Percentiles rank a stretch among this genome's conserved stretches.
These are phyloP conservation scores for Cladosporium sphaerospermum DNA, from an alignment of 2,329 filamentous ascomycete genomes.

Conservation along the genomic window DNA sequence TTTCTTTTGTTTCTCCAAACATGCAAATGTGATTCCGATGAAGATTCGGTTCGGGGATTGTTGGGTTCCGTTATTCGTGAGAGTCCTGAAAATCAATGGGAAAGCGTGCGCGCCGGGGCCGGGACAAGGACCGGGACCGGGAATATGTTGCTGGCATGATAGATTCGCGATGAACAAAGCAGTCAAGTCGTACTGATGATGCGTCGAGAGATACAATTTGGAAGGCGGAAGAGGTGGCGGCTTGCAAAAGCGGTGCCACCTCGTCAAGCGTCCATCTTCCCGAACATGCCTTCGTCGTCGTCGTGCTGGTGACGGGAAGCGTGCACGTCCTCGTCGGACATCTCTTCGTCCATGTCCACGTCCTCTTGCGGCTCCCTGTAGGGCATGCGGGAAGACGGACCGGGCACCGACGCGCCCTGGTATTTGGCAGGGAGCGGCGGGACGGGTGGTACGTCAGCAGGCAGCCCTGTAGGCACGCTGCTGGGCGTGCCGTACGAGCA, in stretches of 20 bases:
- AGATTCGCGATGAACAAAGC: not conserved
- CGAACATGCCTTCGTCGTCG: conserved; percentile 93
- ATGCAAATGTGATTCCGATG: not conserved
- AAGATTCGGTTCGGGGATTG: not conserved
- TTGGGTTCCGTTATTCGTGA: conserved; percentile 7
- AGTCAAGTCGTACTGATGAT: not conserved
- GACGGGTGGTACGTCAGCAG: conserved; percentile 74
- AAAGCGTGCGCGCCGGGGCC: no score
- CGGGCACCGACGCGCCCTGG: conserved; percentile 40
- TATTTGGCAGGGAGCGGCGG: conserved; percentile 80
- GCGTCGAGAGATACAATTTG: not conserved
- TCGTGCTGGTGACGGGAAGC: conserved; percentile 66
- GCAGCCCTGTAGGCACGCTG: conserved; percentile 56
- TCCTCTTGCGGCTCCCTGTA: conserved; percentile 13
- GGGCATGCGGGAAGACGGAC: conserved; percentile 16
- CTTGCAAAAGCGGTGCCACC: not conserved
- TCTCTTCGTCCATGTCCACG: conserved; percentile 48
- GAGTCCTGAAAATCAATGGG: not conserved
- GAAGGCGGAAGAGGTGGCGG: not conserved
- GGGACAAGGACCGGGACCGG: no score
- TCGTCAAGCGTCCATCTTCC: conserved; percentile 80
- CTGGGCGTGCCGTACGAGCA: conserved; percentile 84
- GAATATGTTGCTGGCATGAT: not conserved
- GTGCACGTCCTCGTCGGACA: conserved; percentile 33
- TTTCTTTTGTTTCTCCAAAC: not conserved